Base-by-base conservation (phyloP, 2,329 filamentous ascomycete species). In the Cladosporium sp. region DNA sequence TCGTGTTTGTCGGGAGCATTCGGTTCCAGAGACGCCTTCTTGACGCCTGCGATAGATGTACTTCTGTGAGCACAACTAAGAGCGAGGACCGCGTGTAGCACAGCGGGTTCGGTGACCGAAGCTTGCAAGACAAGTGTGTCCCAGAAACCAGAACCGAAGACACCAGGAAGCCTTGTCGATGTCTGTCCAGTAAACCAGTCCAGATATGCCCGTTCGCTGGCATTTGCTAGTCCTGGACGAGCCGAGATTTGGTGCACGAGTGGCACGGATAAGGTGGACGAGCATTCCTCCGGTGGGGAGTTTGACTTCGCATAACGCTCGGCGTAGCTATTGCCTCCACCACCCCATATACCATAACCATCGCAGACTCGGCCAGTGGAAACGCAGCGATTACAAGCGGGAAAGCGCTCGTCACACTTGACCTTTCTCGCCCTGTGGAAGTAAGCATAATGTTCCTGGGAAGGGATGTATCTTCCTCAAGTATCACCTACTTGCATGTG, bases 111-210 rank as follows among this genome's bases (percentile, higher is more conserved):
- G 11, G 71, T 70, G 2, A 67, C 65, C 58, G 76, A 76, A 3
- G 78, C 78, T 61, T 80, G 79, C 6, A 81, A 67, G 5, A 82
- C 71, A 10, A 80, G 67, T 3, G 65, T 73, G 14, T 75, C 72
- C 80, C 80, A 82, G 65, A 81, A 80, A 1, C 69, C 73, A 1
- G 75, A 62, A 56, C 73, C 70, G 39, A 73, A 77, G 36, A 64
- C 67, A 53, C 65, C 78, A 0, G 79, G 73, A 3, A 82, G 71
- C 54, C 68, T 81, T 3, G 70, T 67, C 0, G 70, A 71, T 5
- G 77, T 81, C 23, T 77, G 76, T 36, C 70, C 70, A 18, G 75
- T 75, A 71, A 85, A 84, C 76, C 80, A 84, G 16, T 81, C 77
- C 18, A 82, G 76, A 63, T 72, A 76, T 1, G 61, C 62, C 13